Evolutionary conservation across 108 stramenopile genomes (phyloP).

Genomic region (Aurantiochytrium sp.): DNA sequence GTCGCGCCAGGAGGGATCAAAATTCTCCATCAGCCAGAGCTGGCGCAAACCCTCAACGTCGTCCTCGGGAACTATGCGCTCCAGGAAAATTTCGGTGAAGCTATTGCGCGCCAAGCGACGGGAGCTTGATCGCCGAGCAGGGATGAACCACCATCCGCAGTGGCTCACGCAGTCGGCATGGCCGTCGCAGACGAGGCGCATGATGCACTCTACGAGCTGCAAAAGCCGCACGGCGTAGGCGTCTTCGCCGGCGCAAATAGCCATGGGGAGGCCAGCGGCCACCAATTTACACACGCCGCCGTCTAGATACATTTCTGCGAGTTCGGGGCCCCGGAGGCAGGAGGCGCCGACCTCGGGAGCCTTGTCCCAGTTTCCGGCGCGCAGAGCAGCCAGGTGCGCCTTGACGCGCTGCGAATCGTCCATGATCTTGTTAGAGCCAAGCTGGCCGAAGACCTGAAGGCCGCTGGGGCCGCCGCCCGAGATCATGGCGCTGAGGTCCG

Average conservation of each 20-base stretch:
- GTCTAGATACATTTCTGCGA: background rate
- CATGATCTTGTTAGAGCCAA: background rate
- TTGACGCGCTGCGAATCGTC: background rate
- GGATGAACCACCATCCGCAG: constrained; percentile 30
- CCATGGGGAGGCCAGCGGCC: background rate
- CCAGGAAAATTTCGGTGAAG: background rate
- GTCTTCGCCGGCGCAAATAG: constrained; percentile 21
- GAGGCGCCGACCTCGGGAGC: constrained; percentile 1
- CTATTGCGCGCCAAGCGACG: background rate
- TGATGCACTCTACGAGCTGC: constrained; percentile 5
- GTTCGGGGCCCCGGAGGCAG: background rate
- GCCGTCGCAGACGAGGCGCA: constrained; percentile 18
- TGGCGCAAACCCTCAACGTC: constrained; percentile 5
- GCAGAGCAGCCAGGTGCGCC: background rate
- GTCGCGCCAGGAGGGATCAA: constrained; percentile 28
- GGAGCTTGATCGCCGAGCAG: background rate
- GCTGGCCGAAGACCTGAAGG: no score
- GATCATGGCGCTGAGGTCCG: background rate
- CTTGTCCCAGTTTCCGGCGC: constrained; percentile 20
- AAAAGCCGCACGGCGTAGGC: background rate
- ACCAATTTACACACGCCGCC: background rate
- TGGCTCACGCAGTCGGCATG: background rate
- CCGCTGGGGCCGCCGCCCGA: background rate
- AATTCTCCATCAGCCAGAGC: constrained; percentile 1
- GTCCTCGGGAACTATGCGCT: background rate